Evolutionary conservation across 306 rosid genomes (phyloP).

Genomic region (Boehmeria nivea): DNA sequence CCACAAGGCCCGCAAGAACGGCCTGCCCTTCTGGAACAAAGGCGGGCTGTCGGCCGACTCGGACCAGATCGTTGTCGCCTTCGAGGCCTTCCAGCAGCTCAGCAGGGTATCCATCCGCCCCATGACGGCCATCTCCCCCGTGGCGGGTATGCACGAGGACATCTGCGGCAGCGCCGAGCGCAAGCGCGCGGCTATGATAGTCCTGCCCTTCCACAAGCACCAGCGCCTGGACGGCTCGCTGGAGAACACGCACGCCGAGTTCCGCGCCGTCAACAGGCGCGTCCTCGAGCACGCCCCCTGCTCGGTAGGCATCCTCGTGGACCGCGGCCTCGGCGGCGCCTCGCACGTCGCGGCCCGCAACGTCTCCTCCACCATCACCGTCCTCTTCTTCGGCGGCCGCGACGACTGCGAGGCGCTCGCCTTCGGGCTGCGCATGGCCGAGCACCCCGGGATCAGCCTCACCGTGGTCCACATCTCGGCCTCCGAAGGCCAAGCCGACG

Average conservation of each 20-base stretch:
- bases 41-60: constrained; percentile 34
- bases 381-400: constrained; percentile 79
- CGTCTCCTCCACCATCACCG: constrained; percentile 52
- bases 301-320: constrained; percentile 75
- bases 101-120: constrained; percentile 62
- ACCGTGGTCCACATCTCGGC: constrained; percentile 28
- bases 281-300: constrained; percentile 73
- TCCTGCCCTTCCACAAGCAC: constrained; percentile 89
- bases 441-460: constrained; percentile 80
- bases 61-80: constrained; percentile 49
- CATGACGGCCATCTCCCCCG: constrained; percentile 76
- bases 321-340: constrained; percentile 83
- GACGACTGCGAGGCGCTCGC: constrained; percentile 86
- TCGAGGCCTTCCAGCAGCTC: constrained; percentile 65
- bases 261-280: constrained; percentile 51
- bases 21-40: constrained; percentile 65
- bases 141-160: constrained; percentile 68
- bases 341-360: constrained; percentile 60
- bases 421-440: constrained; percentile 64
- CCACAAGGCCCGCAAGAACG: constrained; percentile 52
- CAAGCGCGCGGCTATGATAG: constrained; percentile 53
- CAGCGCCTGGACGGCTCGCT: constrained; percentile 64
- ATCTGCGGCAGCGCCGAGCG: constrained; percentile 66
- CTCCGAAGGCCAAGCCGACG: neutral
- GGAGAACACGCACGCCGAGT: constrained; percentile 49